These are phyloP conservation scores for Aspergillus puulaauensis DNA, from an alignment of 2,329 filamentous ascomycete species.

Conservation along the genomic window DNA sequence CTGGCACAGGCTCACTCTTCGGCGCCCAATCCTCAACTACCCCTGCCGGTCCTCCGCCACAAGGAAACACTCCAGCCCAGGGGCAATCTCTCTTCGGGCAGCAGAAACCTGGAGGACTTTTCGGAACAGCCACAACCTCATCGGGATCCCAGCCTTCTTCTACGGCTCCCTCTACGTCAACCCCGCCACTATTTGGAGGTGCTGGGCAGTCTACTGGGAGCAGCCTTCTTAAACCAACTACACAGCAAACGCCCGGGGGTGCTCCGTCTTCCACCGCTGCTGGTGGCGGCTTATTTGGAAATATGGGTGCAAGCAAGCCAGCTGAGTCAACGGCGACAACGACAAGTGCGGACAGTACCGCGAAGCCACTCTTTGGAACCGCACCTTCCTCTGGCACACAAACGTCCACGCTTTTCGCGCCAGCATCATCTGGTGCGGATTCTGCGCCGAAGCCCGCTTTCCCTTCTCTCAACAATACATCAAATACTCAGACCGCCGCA, in stretches of 20 bases:
- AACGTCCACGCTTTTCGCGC: conserved; percentile 30
- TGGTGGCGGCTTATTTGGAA: conserved; percentile 5
- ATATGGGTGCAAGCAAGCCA: conserved; percentile 31
- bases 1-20: conserved; percentile 2
- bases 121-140: not conserved
- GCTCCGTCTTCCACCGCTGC: conserved; percentile 12
- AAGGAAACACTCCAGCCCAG: conserved; percentile 4
- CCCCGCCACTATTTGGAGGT: conserved; percentile 15
- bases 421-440: conserved; percentile 25
- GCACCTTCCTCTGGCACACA: conserved; percentile 14
- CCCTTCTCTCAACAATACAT: conserved; percentile 21
- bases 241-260: conserved; percentile 24
- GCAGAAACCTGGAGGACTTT: conserved; percentile 11
- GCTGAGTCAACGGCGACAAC: conserved; percentile 28
- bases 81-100: conserved; percentile 8
- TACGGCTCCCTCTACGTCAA: not conserved
- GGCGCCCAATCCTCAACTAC: conserved; percentile 8
- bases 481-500: conserved; percentile 22
- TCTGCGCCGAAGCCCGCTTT: conserved; percentile 29
- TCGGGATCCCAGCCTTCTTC: not conserved
- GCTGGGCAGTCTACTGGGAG: conserved; percentile 27
- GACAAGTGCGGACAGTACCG: conserved; percentile 21
- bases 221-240: conserved; percentile 27
- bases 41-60: conserved; percentile 11
- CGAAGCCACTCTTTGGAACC: conserved; percentile 31